phyloP scores from a whole-genome alignment of 2,329 filamentous ascomycete genomes.

The Monosporascus sp. region DNA sequence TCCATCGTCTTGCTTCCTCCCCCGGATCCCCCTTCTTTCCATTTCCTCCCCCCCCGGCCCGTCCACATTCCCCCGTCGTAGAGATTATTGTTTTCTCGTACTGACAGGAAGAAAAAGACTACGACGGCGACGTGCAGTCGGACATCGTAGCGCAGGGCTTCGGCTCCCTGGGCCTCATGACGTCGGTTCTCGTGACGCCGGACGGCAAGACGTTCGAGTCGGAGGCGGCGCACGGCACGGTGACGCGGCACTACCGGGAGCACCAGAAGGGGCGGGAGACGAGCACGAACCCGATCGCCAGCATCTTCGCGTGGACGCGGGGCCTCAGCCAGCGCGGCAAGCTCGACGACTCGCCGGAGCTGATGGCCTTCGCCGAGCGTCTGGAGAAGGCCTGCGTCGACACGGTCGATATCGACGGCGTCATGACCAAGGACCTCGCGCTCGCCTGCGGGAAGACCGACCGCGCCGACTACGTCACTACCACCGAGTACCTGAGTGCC shows the following conservation, averaged over 20 bases:
- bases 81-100: constrained; percentile 6
- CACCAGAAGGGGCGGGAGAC: constrained; percentile 98
- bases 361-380: constrained; percentile 84
- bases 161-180: constrained; percentile 97
- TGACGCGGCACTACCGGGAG: constrained; percentile 97
- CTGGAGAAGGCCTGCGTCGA: constrained; percentile 92
- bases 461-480: constrained; percentile 83
- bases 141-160: constrained; percentile 98
- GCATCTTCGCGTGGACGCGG: constrained; percentile 98
- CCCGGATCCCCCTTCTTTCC: neutral
- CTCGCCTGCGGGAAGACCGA: constrained; percentile 85
- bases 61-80: constrained; percentile 1
- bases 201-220: constrained; percentile 97
- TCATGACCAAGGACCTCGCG: constrained; percentile 99
- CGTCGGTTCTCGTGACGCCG: constrained; percentile 92
- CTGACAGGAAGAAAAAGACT: constrained; percentile 56
- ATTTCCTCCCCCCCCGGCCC: neutral
- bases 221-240: constrained; percentile 95
- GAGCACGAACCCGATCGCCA: constrained; percentile 97
- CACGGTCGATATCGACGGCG: constrained; percentile 85
- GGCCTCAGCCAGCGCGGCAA: constrained; percentile 89
- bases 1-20: too few species aligned
- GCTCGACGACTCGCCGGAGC: constrained; percentile 86
- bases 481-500: constrained; percentile 83
- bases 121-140: constrained; percentile 97